Evolutionary conservation across 306 rosid genomes (phyloP).

Genomic region (Citrullus colocynthis): DNA sequence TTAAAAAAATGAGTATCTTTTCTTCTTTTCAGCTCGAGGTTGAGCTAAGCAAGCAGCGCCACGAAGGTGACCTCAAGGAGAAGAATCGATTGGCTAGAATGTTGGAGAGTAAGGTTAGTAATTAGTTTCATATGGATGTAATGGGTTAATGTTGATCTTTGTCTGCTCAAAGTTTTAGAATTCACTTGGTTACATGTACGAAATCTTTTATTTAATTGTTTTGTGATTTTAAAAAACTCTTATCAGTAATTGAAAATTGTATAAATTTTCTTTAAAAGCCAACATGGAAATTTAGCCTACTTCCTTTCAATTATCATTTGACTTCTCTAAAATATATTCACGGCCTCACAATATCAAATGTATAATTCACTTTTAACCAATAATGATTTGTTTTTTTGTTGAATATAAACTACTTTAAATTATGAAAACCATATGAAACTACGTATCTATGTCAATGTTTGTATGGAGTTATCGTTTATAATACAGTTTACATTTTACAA

Average conservation of each 20-base stretch:
- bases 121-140: background rate
- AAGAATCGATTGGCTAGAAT: conserved; percentile 66
- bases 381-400: too few species aligned
- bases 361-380: background rate
- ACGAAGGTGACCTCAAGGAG: conserved; percentile 82
- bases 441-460: too few species aligned
- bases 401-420: background rate
- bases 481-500: too few species aligned
- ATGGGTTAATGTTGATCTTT: background rate
- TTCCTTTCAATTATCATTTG: too few species aligned
- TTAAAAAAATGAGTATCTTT: background rate
- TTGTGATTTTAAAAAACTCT: background rate
- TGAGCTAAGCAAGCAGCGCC: conserved; percentile 68
- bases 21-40: conserved; percentile 58
- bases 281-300: too few species aligned
- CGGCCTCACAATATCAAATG: background rate
- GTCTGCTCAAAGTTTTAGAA: background rate
- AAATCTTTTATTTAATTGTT: background rate
- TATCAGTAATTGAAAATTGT: background rate
- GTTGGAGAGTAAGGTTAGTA: conserved; percentile 53
- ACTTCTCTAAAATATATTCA: background rate
- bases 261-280: too few species aligned
- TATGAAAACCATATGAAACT: too few species aligned
- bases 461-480: too few species aligned
- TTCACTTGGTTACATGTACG: background rate